Percentiles rank a stretch among this genome's conserved stretches.
These are phyloP conservation scores for Nakaseomyces glabratus DNA, from an alignment of 1,139 yeast species.

Conservation along the genomic window DNA sequence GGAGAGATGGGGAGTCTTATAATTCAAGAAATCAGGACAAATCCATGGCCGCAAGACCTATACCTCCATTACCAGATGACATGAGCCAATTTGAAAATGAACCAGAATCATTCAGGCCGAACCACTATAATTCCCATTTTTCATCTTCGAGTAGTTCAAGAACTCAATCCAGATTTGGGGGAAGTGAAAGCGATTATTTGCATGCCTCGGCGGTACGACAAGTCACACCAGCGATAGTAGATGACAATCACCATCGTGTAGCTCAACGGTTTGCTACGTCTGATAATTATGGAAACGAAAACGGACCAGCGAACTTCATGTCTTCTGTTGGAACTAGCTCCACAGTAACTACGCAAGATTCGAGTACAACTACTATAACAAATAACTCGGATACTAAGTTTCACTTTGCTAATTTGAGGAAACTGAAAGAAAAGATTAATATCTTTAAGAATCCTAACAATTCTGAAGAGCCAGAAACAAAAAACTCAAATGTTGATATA, in stretches of 20 bases:
- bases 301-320: slow-evolving; percentile 13
- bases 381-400: slow-evolving; percentile 26
- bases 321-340: slow-evolving; percentile 23
- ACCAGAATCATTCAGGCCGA: slow-evolving; percentile 7
- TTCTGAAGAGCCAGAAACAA: slow-evolving; percentile 10
- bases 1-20: slow-evolving; percentile 11
- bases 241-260: not conserved
- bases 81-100: not conserved
- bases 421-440: slow-evolving; percentile 29
- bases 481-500: slow-evolving; percentile 25
- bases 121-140: not conserved
- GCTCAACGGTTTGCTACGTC: not conserved
- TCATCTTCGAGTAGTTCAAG: not conserved
- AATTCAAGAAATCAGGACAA: slow-evolving; percentile 21
- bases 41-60: slow-evolving; percentile 29
- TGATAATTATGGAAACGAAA: not conserved
- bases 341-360: slow-evolving; percentile 18
- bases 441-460: slow-evolving; percentile 28
- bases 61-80: slow-evolving; percentile 34
- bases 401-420: slow-evolving; percentile 30
- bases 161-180: not conserved
- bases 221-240: slow-evolving; percentile 14
- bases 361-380: slow-evolving; percentile 18
- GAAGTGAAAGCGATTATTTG: slow-evolving; percentile 16
- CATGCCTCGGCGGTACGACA: slow-evolving; percentile 28